These are phyloP conservation scores for Paecilomyces variotii DNA, from an alignment of 2,329 filamentous ascomycete genomes.

Conservation along the genomic window DNA sequence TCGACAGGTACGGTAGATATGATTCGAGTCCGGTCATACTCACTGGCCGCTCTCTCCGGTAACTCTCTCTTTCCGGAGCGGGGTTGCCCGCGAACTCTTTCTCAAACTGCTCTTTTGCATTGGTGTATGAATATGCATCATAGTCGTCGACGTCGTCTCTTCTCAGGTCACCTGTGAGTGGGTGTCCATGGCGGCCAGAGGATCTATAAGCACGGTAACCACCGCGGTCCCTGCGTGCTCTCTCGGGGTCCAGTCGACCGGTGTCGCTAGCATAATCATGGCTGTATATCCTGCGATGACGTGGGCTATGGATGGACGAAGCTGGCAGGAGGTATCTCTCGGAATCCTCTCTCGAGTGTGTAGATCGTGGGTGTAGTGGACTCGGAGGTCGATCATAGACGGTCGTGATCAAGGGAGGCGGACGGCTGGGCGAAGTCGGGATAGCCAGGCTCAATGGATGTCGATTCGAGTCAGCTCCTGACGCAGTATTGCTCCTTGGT, in stretches of 20 bases:
- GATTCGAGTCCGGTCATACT: constrained; percentile 34
- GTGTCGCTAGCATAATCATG: constrained; percentile 31
- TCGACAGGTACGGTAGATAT: constrained; percentile 16
- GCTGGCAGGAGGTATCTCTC: constrained; percentile 28
- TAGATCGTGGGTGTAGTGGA: constrained; percentile 16
- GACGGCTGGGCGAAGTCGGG: constrained; percentile 13
- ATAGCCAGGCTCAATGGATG: constrained; percentile 20
- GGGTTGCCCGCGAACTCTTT: constrained; percentile 34
- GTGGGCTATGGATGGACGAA: constrained; percentile 19
- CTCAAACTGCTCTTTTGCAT: constrained; percentile 39
- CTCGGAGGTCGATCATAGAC: constrained; percentile 23
- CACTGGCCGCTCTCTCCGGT: constrained; percentile 25
- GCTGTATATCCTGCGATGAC: constrained; percentile 24
- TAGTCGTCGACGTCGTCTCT: constrained; percentile 34
- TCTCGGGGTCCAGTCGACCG: constrained; percentile 18
- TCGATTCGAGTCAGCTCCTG: constrained; percentile 19
- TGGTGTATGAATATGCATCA: constrained; percentile 41
- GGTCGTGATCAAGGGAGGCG: constrained; percentile 20
- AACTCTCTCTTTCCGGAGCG: constrained; percentile 18
- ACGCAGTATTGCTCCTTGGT: constrained; percentile 27
- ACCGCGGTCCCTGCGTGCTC: constrained; percentile 13
- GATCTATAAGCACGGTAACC: constrained; percentile 19
- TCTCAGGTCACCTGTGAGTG: constrained; percentile 18
- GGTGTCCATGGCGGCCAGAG: constrained; percentile 18
- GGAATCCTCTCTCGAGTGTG: constrained; percentile 16